Percentiles rank a stretch among this genome's conserved stretches.
phyloP scores from a whole-genome alignment of 495 filamentous ascomycete genomes.

The Emericellopsis terricola region DNA sequence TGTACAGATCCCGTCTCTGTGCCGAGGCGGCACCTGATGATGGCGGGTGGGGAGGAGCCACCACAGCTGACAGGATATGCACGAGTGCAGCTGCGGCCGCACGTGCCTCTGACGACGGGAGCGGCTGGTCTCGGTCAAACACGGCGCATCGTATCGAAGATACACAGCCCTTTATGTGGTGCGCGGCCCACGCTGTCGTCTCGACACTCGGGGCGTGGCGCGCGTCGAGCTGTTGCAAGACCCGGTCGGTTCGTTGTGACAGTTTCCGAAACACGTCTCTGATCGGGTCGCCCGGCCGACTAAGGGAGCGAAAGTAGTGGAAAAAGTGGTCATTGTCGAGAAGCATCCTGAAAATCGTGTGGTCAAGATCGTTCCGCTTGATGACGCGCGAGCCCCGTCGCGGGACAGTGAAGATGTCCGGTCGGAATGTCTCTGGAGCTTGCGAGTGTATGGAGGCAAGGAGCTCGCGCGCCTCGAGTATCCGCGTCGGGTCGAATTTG shows the following conservation, averaged over 20 bases:
- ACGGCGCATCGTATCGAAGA: constrained; percentile 15
- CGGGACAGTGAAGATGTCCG: constrained; percentile 16
- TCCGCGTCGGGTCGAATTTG: constrained; percentile 7
- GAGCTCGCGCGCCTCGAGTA: constrained; percentile 23
- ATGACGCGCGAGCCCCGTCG: constrained; percentile 8
- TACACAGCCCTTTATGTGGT: constrained; percentile 16
- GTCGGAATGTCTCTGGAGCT: constrained; percentile 17
- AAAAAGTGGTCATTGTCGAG: constrained; percentile 25
- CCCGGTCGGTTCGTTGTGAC: constrained; percentile 17
- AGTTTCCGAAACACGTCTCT: constrained; percentile 21
- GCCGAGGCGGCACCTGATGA: no score
- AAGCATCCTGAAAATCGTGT: constrained; percentile 27
- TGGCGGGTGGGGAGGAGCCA: constrained; percentile 11
- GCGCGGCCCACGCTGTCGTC: constrained; percentile 22
- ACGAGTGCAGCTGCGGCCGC: constrained; percentile 22
- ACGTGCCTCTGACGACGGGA: constrained; percentile 12
- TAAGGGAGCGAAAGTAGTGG: constrained; percentile 18
- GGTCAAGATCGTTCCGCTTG: constrained; percentile 22
- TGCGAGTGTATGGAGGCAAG: constrained; percentile 18
- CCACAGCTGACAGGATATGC: constrained; percentile 20
- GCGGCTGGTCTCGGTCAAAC: constrained; percentile 15
- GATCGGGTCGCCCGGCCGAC: constrained; percentile 16
- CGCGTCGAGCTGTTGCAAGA: constrained; percentile 17
- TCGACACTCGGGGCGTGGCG: constrained; percentile 8
- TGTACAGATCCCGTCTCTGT: constrained; percentile 20